phyloP scores from a whole-genome alignment of 768 basidiomycete species.

The Suillus plorans region DNA sequence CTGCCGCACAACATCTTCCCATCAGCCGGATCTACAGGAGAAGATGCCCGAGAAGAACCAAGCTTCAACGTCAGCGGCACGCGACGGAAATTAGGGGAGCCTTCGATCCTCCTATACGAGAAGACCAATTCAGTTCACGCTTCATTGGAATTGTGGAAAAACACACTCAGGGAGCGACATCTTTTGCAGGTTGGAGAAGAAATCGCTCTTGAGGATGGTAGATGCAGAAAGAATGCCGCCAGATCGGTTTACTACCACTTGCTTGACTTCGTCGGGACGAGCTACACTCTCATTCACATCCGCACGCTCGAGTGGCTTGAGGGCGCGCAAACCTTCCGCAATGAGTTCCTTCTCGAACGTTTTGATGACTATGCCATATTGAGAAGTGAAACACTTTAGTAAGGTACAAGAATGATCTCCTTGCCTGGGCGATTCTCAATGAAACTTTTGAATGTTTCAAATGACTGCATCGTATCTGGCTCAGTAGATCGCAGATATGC shows the following conservation, averaged over 20 bases:
- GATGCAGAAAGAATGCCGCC: slow-evolving; percentile 88
- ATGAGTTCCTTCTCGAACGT: slow-evolving; percentile 92
- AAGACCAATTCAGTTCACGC: slow-evolving; percentile 5
- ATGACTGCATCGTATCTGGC: slow-evolving; percentile 75
- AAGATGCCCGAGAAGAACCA: slow-evolving; percentile 22
- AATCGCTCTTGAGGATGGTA: slow-evolving; percentile 94
- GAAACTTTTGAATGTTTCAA: slow-evolving; percentile 78
- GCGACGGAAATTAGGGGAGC: slow-evolving; percentile 90
- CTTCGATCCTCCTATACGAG: slow-evolving; percentile 73
- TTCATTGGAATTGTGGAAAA: slow-evolving; percentile 2
- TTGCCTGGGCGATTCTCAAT: slow-evolving; percentile 83
- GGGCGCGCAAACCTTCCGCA: slow-evolving; percentile 70
- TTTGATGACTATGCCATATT: slow-evolving; percentile 68
- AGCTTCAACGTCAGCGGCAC: slow-evolving; percentile 60
- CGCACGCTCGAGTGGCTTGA: slow-evolving; percentile 80
- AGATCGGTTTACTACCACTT: slow-evolving; percentile 79
- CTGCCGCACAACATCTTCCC: slow-evolving; percentile 78
- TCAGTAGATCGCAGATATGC: slow-evolving; percentile 81
- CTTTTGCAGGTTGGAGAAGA: slow-evolving; percentile 93
- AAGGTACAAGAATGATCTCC: slow-evolving; percentile 4
- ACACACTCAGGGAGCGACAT: slow-evolving; percentile 92
- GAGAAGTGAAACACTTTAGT: background rate
- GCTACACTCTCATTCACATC: slow-evolving; percentile 67
- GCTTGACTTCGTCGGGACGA: slow-evolving; percentile 87
- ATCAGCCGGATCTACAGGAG: slow-evolving; percentile 34